Evolutionary conservation across 768 basidiomycete species (phyloP).

Genomic region (Mycena albidolilacea): DNA sequence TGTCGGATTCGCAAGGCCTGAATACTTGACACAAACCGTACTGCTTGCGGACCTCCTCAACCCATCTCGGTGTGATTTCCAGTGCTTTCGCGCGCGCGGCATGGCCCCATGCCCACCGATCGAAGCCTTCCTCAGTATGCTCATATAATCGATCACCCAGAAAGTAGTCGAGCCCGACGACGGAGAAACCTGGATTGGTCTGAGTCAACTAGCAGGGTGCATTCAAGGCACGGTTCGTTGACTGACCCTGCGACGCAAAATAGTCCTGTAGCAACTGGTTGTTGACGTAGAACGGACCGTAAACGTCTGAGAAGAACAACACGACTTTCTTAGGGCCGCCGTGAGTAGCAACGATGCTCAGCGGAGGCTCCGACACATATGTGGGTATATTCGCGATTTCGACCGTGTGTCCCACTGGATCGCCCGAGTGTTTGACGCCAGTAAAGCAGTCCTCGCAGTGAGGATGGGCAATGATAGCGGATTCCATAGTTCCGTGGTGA

Average conservation of each 20-base stretch:
- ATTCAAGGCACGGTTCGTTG: background rate
- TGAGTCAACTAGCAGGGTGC: background rate
- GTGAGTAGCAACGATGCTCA: background rate
- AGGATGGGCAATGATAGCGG: slow-evolving; percentile 56
- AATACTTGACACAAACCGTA: slow-evolving; percentile 55
- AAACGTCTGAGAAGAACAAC: slow-evolving; percentile 73
- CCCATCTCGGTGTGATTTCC: slow-evolving; percentile 64
- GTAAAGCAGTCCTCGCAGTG: slow-evolving; percentile 68
- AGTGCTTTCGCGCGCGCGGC: slow-evolving; percentile 53
- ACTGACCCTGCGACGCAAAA: slow-evolving; percentile 70
- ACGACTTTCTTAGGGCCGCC: slow-evolving; percentile 59
- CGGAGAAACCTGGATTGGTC: slow-evolving; percentile 62
- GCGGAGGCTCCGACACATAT: slow-evolving; percentile 67
- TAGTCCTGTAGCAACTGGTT: slow-evolving; percentile 75
- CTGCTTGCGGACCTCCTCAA: slow-evolving; percentile 61
- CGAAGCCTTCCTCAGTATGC: slow-evolving; percentile 55
- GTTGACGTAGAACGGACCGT: slow-evolving; percentile 72
- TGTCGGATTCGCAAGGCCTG: background rate
- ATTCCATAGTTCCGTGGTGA: background rate
- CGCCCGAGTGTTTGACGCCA: slow-evolving; percentile 67
- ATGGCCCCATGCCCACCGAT: slow-evolving; percentile 59
- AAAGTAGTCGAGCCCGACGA: slow-evolving; percentile 76
- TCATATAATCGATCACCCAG: slow-evolving; percentile 68
- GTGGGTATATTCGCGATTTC: slow-evolving; percentile 62
- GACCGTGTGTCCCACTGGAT: slow-evolving; percentile 58